Percentiles rank a stretch among this genome's conserved stretches.
phyloP scores from a whole-genome alignment of 495 filamentous ascomycete species.

The Pseudomonodictys pantanalensis region DNA sequence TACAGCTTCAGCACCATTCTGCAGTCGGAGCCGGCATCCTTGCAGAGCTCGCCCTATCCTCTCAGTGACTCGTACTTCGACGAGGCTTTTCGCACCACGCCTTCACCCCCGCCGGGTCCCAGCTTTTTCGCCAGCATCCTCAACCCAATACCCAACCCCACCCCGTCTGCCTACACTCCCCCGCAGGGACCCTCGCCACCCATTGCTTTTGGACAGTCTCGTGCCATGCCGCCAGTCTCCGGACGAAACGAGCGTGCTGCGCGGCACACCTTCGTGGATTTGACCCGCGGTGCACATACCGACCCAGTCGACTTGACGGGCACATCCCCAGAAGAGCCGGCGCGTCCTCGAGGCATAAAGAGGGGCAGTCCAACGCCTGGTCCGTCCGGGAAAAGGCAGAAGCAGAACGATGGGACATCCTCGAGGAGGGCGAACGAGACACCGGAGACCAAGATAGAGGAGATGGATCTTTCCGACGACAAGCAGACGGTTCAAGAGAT shows the following conservation, averaged over 20 bases:
- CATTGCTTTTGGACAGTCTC: neutral
- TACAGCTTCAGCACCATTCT: constrained; percentile 1
- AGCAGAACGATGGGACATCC: constrained; percentile 34
- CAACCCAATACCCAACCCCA: constrained; percentile 13
- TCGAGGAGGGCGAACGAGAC: constrained; percentile 5
- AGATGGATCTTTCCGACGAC: constrained; percentile 56
- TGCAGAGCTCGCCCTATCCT: constrained; percentile 4
- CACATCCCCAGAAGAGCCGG: constrained; percentile 26
- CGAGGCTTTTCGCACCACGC: constrained; percentile 14
- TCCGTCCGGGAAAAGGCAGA: constrained; percentile 38
- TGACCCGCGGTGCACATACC: constrained; percentile 32
- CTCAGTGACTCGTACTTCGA: constrained; percentile 19
- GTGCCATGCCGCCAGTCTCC: neutral
- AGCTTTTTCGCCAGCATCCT: constrained; percentile 28
- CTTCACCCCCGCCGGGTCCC: neutral
- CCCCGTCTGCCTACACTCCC: neutral
- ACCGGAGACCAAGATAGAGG: constrained; percentile 30
- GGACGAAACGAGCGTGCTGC: neutral
- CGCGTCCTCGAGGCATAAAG: neutral
- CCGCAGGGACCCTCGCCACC: neutral
- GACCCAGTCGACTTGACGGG: constrained; percentile 42
- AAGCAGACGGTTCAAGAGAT: constrained; percentile 47
- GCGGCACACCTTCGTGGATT: too few relatives aligned
- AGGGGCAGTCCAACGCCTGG: neutral
- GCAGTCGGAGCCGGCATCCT: constrained; percentile 12